Conservation (phyloP, 2,329 filamentous ascomycete genomes). For the Aspergillus sp. region DNA sequence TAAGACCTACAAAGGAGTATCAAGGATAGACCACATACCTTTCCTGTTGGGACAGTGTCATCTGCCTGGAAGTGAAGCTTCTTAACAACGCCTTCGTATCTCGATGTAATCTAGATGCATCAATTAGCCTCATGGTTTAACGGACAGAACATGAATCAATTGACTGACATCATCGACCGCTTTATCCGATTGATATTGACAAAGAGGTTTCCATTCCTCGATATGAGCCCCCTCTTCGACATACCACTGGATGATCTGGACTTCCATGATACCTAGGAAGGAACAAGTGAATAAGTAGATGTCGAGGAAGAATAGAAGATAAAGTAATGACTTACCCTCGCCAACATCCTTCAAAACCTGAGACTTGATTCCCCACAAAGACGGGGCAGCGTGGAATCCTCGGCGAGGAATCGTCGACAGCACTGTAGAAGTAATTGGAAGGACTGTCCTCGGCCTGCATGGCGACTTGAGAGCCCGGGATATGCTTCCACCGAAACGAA, state of each 20-base stretch:
- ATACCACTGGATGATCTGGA: constrained; percentile 99
- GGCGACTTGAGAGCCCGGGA: constrained; percentile 19
- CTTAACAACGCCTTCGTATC: constrained; percentile 92
- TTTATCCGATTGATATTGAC: constrained; percentile 98
- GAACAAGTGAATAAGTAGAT: constrained; percentile 11
- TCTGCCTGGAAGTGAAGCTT: constrained; percentile 93
- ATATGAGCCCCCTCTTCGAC: constrained; percentile 92
- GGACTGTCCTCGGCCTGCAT: constrained; percentile 17
- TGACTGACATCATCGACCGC: constrained; percentile 58
- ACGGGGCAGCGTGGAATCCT: constrained; percentile 29
- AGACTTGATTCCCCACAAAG: constrained; percentile 32
- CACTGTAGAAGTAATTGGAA: constrained; percentile 21
- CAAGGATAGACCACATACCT: constrained; percentile 32
- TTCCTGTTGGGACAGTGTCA: constrained; percentile 92
- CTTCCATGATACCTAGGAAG: constrained; percentile 84
- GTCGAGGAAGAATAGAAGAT: background rate
- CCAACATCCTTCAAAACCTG: constrained; percentile 41
- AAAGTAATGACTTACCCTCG: constrained; percentile 26
- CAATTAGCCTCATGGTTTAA: constrained; percentile 2
- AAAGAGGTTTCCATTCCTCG: constrained; percentile 96
- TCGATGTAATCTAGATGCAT: constrained; percentile 79
- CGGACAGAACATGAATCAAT: constrained; percentile 2
- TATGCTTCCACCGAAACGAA: constrained; percentile 26
- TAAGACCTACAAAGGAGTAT: background rate
- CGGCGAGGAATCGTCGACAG: constrained; percentile 20